phyloP scores from a whole-genome alignment of 2,329 filamentous ascomycete genomes.

The Blastomyces parvus region DNA sequence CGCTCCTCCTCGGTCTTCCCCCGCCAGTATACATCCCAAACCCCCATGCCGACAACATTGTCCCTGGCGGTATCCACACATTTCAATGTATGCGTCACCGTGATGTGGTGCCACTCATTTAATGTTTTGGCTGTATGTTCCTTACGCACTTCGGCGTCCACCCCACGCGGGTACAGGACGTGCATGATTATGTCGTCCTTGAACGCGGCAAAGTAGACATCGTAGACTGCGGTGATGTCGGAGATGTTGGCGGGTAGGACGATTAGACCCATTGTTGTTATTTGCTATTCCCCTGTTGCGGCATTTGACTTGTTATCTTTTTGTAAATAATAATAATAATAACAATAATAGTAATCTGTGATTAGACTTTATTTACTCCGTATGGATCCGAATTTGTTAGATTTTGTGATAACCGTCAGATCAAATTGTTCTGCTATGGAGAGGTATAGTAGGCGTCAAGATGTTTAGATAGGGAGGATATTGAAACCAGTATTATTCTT shows the following conservation, averaged over 20 bases:
- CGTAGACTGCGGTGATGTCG: constrained; percentile 18
- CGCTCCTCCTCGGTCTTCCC: constrained; percentile 36
- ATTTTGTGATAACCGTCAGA: neutral
- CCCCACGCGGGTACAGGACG: constrained; percentile 29
- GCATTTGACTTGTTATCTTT: neutral
- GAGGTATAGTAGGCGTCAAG: neutral
- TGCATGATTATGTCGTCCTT: constrained; percentile 33
- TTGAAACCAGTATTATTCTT: too few species aligned
- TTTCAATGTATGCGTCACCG: constrained; percentile 41
- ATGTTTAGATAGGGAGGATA: too few species aligned
- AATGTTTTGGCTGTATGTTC: constrained; percentile 37
- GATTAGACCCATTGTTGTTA: constrained; percentile 29
- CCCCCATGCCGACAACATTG: constrained; percentile 40
- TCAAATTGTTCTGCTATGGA: neutral
- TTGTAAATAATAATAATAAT: too few species aligned
- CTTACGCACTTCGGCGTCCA: constrained; percentile 30
- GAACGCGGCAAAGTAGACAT: constrained; percentile 19
- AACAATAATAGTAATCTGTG: neutral
- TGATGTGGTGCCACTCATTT: constrained; percentile 31
- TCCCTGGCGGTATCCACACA: constrained; percentile 38
- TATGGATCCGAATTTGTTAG: neutral
- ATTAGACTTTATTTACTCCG: neutral
- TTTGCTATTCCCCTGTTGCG: neutral
- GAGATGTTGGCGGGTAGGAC: constrained; percentile 30
- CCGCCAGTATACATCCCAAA: constrained; percentile 37